Percentiles rank a stretch among this genome's conserved stretches.
These are phyloP conservation scores for Eragrostis nindensis DNA, from an alignment of 176 grass and related monocot species.

Conservation along the genomic window DNA sequence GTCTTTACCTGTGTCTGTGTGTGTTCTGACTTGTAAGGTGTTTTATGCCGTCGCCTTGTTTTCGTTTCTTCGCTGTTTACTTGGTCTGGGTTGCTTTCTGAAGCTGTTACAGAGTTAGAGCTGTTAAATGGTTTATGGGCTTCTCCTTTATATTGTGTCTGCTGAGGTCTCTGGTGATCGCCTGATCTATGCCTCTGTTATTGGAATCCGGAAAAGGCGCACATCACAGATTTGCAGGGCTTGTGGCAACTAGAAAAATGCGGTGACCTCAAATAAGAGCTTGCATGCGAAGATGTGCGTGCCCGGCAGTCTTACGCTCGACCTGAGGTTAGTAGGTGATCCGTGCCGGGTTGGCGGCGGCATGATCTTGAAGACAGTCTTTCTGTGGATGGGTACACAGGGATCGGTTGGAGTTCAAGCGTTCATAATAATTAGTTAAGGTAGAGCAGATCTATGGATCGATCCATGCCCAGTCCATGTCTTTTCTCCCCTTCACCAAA, in stretches of 20 bases:
- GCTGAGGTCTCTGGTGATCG: background rate
- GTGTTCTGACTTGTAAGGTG: slow-evolving; percentile 4
- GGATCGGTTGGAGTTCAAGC: too few relatives aligned
- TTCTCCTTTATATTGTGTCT: too few relatives aligned
- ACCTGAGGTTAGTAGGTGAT: background rate
- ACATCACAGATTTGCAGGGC: background rate
- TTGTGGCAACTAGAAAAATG: background rate
- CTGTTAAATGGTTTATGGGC: too few relatives aligned
- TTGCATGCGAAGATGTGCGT: background rate
- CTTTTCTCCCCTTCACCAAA: too few relatives aligned
- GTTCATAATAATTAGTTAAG: too few relatives aligned
- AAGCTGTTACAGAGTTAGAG: background rate
- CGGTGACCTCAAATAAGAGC: background rate
- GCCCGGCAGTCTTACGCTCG: background rate
- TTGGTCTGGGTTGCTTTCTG: too few relatives aligned
- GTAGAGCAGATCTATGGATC: background rate
- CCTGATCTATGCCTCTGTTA: background rate
- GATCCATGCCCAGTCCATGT: background rate
- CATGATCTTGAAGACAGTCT: background rate
- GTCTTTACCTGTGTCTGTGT: slow-evolving; percentile 1
- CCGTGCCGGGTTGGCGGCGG: background rate
- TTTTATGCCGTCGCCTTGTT: background rate
- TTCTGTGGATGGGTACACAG: too few relatives aligned
- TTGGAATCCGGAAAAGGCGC: background rate
- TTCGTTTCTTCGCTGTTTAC: background rate